Conservation (phyloP, 352 stramenopile species). For the Phytophthora sp. region DNA sequence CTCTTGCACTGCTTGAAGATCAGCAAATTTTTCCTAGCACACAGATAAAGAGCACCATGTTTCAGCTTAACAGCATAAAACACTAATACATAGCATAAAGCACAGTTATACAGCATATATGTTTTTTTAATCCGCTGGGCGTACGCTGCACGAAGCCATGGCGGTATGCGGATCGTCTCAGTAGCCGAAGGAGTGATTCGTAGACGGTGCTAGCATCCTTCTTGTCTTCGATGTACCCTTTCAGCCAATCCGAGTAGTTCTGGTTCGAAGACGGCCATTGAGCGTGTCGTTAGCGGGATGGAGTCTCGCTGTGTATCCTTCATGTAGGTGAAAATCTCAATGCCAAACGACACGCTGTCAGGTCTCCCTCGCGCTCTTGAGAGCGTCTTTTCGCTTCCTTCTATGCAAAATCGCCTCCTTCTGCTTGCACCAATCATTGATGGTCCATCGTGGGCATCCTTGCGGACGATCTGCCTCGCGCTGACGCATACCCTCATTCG, state of each 20-base stretch:
- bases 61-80: no score
- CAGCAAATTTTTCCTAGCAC: slow-evolving; percentile 8
- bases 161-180: slow-evolving; percentile 15
- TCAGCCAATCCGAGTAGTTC: neutral
- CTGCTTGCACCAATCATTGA: neutral
- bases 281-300: neutral
- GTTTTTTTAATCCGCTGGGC: slow-evolving; percentile 8
- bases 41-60: neutral
- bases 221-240: neutral
- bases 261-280: slow-evolving; percentile 5
- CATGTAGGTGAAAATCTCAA: slow-evolving; percentile 14
- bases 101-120: neutral
- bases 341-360: slow-evolving; percentile 13
- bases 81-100: no score
- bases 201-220: slow-evolving; percentile 3
- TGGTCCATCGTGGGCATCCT: slow-evolving; percentile 4
- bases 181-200: slow-evolving; percentile 7
- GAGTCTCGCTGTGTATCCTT: slow-evolving; percentile 7
- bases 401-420: slow-evolving; percentile 1
- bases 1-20: slow-evolving; percentile 2
- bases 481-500: neutral
- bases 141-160: slow-evolving; percentile 23
- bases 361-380: neutral
- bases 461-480: neutral
- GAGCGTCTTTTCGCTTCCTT: slow-evolving; percentile 12